Conservation (phyloP, 805 yeast species). For the Saccharomyces paradoxus region DNA sequence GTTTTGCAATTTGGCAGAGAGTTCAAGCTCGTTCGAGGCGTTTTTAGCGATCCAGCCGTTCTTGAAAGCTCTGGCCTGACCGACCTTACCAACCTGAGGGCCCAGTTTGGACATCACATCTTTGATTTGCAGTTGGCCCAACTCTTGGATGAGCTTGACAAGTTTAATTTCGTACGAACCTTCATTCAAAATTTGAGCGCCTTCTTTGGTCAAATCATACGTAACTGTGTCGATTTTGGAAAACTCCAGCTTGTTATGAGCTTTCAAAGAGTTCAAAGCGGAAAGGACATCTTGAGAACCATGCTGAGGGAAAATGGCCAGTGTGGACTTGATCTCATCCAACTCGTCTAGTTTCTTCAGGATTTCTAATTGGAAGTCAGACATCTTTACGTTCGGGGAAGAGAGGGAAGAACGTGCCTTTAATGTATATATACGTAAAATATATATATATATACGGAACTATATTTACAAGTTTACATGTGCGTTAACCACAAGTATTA, state of each 20-base stretch:
- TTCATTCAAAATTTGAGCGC: constrained; percentile 60
- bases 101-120: constrained; percentile 73
- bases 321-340: constrained; percentile 62
- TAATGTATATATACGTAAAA: background rate
- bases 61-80: constrained; percentile 96
- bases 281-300: constrained; percentile 64
- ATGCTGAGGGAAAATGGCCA: constrained; percentile 54
- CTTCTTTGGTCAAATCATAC: constrained; percentile 76
- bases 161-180: constrained; percentile 91
- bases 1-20: constrained; percentile 42
- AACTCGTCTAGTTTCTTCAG: constrained; percentile 56
- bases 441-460: background rate
- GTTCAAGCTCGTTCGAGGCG: constrained; percentile 62
- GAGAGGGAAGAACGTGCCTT: background rate
- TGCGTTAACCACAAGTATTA: background rate
- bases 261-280: constrained; percentile 79
- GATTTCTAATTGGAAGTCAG: constrained; percentile 56
- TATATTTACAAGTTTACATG: background rate
- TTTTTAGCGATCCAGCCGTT: constrained; percentile 92
- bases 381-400: constrained; percentile 36
- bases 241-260: constrained; percentile 73
- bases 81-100: constrained; percentile 70
- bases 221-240: constrained; percentile 64
- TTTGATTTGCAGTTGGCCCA: constrained; percentile 71
- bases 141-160: constrained; percentile 60